Percentiles rank a stretch among this genome's conserved stretches.
Conservation (phyloP, 768 basidiomycete genomes). For the Cubamyces lactineus region DNA sequence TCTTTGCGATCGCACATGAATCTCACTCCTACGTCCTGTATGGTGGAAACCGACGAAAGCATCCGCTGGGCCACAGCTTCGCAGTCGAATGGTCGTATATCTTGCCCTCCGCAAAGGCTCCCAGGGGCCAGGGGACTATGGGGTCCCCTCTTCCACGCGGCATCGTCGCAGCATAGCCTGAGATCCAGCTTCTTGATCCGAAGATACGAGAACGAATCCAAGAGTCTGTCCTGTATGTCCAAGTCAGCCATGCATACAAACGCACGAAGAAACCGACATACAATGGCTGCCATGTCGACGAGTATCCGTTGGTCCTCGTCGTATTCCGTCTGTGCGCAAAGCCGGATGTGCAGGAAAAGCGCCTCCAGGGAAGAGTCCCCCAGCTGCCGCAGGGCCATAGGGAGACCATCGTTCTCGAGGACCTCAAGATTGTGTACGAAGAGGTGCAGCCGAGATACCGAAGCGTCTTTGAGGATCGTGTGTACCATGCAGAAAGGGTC, state of each 20-base stretch:
- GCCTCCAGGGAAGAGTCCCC: neutral
- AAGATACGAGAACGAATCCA: neutral
- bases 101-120: neutral
- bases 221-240: neutral
- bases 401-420: neutral
- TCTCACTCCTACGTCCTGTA: neutral
- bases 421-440: neutral
- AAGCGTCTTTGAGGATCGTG: neutral
- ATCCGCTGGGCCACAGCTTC: neutral
- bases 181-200: neutral
- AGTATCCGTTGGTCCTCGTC: neutral
- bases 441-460: neutral
- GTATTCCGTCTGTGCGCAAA: neutral
- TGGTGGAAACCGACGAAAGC: neutral
- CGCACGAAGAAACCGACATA: neutral
- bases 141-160: neutral
- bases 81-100: neutral
- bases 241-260: neutral
- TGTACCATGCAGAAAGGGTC: conserved; percentile 4
- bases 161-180: neutral
- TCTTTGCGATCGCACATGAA: neutral
- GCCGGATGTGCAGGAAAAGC: neutral
- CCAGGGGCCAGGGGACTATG: neutral
- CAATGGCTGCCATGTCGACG: neutral
- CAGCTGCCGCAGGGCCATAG: neutral